Percentiles rank a stretch among this genome's conserved stretches.
These are phyloP conservation scores for Rhizopus arrhizus DNA, from an alignment of 371 early-diverging fungal genomes.

Conservation along the genomic window DNA sequence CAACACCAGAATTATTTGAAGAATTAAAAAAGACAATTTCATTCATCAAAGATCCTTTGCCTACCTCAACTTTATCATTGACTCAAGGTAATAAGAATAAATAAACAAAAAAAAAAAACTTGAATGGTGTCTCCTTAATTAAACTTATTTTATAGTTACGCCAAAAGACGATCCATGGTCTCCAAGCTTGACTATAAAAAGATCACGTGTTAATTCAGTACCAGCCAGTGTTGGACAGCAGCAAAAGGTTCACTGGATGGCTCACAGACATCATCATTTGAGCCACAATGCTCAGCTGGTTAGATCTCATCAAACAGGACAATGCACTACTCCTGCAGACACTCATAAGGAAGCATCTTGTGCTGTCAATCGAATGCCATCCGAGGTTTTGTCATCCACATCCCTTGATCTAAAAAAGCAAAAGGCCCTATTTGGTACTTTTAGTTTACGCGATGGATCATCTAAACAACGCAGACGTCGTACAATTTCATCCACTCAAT, in stretches of 20 bases:
- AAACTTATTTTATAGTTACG: background rate
- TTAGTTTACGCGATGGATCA: constrained; percentile 71
- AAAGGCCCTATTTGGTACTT: constrained; percentile 57
- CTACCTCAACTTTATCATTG: constrained; percentile 19
- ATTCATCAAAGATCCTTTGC: background rate
- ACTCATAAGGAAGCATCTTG: background rate
- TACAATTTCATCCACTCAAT: constrained; percentile 50
- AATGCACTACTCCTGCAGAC: too few relatives aligned
- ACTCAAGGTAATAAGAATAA: constrained; percentile 11
- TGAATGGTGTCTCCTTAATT: background rate
- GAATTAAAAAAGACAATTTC: constrained; percentile 52
- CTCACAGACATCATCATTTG: background rate
- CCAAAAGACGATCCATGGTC: constrained; percentile 22
- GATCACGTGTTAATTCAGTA: constrained; percentile 49
- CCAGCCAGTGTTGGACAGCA: constrained; percentile 28
- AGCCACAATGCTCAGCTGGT: constrained; percentile 16
- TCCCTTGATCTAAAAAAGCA: constrained; percentile 47
- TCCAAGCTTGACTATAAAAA: constrained; percentile 25
- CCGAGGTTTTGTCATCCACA: constrained; percentile 18
- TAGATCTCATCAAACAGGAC: constrained; percentile 15
- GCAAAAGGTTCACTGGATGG: background rate
- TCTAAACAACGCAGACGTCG: constrained; percentile 74
- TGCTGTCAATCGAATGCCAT: constrained; percentile 33
- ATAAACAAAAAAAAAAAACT: background rate
- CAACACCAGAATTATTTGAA: constrained; percentile 66